Conservation (phyloP, 345 rosid species). For the Kernera saxatilis region DNA sequence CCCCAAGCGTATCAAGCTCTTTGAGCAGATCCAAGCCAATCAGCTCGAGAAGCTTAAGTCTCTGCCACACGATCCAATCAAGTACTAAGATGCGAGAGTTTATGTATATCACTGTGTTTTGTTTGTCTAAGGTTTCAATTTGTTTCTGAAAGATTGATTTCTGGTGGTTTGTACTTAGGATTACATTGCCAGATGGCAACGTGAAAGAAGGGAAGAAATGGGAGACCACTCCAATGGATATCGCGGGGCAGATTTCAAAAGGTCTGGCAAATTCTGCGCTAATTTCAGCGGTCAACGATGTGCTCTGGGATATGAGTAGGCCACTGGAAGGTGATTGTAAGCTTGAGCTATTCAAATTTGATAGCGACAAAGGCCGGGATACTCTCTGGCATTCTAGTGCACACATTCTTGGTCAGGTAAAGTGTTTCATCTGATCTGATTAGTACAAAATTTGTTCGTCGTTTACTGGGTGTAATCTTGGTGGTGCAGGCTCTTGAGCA, state of each 20-base stretch:
- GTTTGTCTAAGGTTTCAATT: background rate
- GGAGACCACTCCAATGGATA: conserved; percentile 68
- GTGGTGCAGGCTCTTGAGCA: conserved; percentile 66
- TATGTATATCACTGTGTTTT: background rate
- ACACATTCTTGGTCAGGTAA: conserved; percentile 95
- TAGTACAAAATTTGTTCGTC: background rate
- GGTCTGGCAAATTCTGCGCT: conserved; percentile 61
- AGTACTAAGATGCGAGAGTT: conserved; percentile 28
- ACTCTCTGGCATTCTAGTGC: conserved; percentile 99
- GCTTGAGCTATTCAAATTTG: conserved; percentile 68
- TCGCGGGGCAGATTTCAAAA: conserved; percentile 66
- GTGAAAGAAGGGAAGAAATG: conserved; percentile 91
- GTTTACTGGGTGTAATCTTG: background rate
- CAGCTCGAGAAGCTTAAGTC: conserved; percentile 54
- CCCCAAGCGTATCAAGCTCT: conserved; percentile 61
- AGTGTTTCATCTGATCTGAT: background rate
- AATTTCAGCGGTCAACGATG: conserved; percentile 72
- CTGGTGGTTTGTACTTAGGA: conserved; percentile 31
- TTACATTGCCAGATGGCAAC: conserved; percentile 60
- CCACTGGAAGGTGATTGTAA: conserved; percentile 77
- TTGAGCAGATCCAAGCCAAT: conserved; percentile 58
- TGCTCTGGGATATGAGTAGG: conserved; percentile 89
- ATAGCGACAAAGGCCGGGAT: conserved; percentile 77
- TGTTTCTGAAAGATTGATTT: background rate
- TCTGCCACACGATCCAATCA: conserved; percentile 66